Evolutionary conservation across 148 eudicot species (phyloP).

Genomic region (Fagopyrum homotropicum): DNA sequence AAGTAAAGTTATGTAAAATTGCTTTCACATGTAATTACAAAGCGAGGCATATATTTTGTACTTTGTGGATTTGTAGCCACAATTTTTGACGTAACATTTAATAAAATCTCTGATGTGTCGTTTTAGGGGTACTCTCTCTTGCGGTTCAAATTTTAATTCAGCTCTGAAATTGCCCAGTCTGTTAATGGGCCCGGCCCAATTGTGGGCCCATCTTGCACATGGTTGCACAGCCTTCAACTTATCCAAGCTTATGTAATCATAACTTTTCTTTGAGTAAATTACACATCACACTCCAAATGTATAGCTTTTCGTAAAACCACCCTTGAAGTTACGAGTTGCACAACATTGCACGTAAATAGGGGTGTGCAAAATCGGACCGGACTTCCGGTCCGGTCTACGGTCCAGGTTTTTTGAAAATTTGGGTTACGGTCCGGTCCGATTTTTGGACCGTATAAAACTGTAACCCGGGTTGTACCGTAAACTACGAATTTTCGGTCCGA

Average conservation of each 20-base stretch:
- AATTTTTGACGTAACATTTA: background rate
- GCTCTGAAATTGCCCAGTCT: background rate
- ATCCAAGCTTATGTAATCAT: background rate
- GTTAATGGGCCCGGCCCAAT: slow-evolving; percentile 9
- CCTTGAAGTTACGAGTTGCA: too few species aligned
- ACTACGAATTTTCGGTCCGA: too few species aligned
- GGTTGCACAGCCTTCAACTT: background rate
- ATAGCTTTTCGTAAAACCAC: too few species aligned
- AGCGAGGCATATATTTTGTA: background rate
- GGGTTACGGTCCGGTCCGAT: too few species aligned
- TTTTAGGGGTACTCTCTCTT: background rate
- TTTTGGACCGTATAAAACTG: too few species aligned
- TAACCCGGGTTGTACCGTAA: too few species aligned
- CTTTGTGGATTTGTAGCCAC: background rate
- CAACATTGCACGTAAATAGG: too few species aligned
- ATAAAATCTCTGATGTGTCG: background rate
- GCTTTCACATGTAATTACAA: background rate
- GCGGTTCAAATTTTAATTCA: background rate
- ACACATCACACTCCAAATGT: too few species aligned
- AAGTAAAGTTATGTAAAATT: background rate
- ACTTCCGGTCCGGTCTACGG: too few species aligned
- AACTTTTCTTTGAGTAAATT: background rate
- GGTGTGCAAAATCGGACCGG: too few species aligned
- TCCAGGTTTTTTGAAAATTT: too few species aligned
- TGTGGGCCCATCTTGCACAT: slow-evolving; percentile 7